Evolutionary conservation across 495 filamentous ascomycete genomes (phyloP).

Genomic region (Podospora appendiculata): DNA sequence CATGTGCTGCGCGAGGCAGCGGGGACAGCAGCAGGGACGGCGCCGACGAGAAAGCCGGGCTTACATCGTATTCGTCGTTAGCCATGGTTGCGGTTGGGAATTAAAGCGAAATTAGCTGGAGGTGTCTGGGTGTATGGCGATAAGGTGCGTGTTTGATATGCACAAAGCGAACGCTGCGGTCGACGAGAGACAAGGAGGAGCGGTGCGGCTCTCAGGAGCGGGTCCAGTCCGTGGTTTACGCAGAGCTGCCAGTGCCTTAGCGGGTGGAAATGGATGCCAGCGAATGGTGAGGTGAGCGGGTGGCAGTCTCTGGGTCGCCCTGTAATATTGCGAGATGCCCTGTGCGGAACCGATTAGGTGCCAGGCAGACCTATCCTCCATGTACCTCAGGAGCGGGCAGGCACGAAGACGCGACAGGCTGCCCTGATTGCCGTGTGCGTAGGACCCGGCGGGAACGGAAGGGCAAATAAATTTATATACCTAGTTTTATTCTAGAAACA

Average conservation of each 20-base stretch:
- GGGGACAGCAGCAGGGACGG: conserved; percentile 1
- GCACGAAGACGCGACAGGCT: too few relatives aligned
- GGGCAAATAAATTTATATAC: too few relatives aligned
- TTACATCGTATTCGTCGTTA: conserved; percentile 99
- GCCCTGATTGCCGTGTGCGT: too few relatives aligned
- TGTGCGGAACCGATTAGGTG: too few relatives aligned
- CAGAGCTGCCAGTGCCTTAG: too few relatives aligned
- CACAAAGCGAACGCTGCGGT: conserved; percentile 16
- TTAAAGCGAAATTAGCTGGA: conserved; percentile 8
- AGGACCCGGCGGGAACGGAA: too few relatives aligned
- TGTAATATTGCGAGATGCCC: too few relatives aligned
- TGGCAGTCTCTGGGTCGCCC: conserved; percentile 6
- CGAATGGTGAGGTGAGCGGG: not conserved
- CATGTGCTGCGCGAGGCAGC: not conserved
- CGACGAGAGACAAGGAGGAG: conserved; percentile 22
- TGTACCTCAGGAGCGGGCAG: too few relatives aligned
- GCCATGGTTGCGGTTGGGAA: conserved; percentile 59
- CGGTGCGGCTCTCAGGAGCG: conserved; percentile 25
- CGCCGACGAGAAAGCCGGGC: conserved; percentile 27
- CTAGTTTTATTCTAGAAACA: too few relatives aligned
- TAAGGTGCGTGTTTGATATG: conserved; percentile 13
- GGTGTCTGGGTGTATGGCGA: conserved; percentile 10
- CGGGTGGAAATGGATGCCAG: conserved; percentile 4
- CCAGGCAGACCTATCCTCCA: too few relatives aligned
- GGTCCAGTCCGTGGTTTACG: conserved; percentile 3